Evolutionary conservation across 2,329 filamentous ascomycete genomes (phyloP), one percentile per base, ranked within the genome.

Genomic region (Apiospora malaysiana): DNA sequence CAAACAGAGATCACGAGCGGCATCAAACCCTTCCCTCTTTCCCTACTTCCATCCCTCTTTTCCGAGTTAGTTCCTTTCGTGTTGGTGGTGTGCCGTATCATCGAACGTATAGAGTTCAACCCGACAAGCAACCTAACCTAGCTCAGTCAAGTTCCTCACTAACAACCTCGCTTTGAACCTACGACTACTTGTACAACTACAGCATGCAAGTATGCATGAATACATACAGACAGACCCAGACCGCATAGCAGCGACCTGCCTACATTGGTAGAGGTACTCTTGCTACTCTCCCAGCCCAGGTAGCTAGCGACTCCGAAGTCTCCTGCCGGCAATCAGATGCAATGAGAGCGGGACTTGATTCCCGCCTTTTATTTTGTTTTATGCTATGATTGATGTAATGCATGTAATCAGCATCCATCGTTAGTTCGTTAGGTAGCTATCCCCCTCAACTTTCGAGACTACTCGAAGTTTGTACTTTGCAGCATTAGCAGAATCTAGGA

Each of bases 371-470:
- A 1, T 9, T 59, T 18, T 59, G n/a, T n/a, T n/a, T n/a, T n/a
- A n/a, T n/a, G n/a, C n/a, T n/a, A n/a, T n/a, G 56, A 63, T 32
- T 63, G 56, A 9, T 63, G 56, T 63, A 37, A 63, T 9, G 32
- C 56, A 37, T 23, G 32, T n/a, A 40, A 9, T 40, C 32, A 40
- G 56, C 32, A 45, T 25, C 43, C 32, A 45, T 25, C 43, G 43
- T 67, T 67, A 67, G 67, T 43, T 18, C 67, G n/a, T 32, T 32
- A n/a, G 32, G 32, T 14, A 70, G 71, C 69, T 47, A 49, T 72
- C 69, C 71, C 71, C 71, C 51, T 68, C 68, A n/a, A 71, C 32
- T 69, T 45, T 68, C 68, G 27, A 71, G 68, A 8, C 43, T 18
- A 9, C 32, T 37, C 25, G n/a, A 68, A 47, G 66, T 68, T 40